Evolutionary conservation across 2,329 filamentous ascomycete species (phyloP), one percentile per base, ranked within the genome.

Genomic region (Sphaerostilbella broomeana): DNA sequence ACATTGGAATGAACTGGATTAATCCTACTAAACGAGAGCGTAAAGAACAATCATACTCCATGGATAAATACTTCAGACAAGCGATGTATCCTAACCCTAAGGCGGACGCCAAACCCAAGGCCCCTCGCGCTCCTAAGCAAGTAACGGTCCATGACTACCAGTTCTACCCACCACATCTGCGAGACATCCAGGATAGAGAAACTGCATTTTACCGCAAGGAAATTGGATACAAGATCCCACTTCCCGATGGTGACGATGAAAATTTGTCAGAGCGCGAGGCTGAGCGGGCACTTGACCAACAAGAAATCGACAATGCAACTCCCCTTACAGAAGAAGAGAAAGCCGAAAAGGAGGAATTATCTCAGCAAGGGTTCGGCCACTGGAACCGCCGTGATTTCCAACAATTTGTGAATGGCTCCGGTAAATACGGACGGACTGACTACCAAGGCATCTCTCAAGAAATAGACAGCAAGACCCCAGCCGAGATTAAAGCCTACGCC

Each of bases 361-460:
- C 87, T 2, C 73, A 81, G 38, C 77, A 92, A 59, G 92, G 94
- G 7, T 98, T 98, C 53, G 81, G 80, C 2, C 81, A 92, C 22
- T 98, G 94, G 92, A 97, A 95, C 65, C 84, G 88, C 53, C 81
- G 94, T 52, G 94, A 98, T 61, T 98, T 97, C 67, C 90, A 97
- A 58, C 92, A 97, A 52, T 98, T 98, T 60, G 75, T 98, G 64
- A 95, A 97, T 54, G 89, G 87, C 15, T 94, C 87, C 22, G 90
- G 87, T 44, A 92, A 90, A 59, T 94, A 89, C 56, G 92, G 92
- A 3, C 86, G 92, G 32, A 79, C 75, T 26, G 87, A 92, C 58
- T 95, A 86, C 55, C 82, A 84, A 19, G 77, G 77, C 27, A 98
- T 98, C 52, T 79, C 90, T 0, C 75, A 81, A 4, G 92, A 98